Evolutionary conservation across 768 basidiomycete genomes (phyloP), one percentile per base, ranked within the genome.

Genomic region (Asterophora parasitica): DNA sequence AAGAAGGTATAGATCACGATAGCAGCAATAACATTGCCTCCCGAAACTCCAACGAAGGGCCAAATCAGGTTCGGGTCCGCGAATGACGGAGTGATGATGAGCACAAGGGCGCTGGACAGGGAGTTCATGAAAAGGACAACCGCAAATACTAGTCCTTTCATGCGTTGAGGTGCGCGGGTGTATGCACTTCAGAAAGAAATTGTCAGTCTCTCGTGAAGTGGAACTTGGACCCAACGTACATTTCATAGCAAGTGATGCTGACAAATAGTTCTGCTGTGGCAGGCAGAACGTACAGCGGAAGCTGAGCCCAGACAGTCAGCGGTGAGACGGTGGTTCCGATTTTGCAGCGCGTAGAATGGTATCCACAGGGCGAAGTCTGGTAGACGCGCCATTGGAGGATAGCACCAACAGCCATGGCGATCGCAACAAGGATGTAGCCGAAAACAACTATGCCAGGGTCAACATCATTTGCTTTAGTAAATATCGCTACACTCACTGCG

Each of bases 131-230:
- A 65, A 19, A 69, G 57, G 49, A 66, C 65, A 40, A 65, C 42
- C 16, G 65, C 61, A 59, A 70, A 71, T 26, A 74, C 64, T 36
- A 74, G 60, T 4, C 69, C 69, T 42, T 70, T 65, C 71, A 74
- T 75, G 44, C 65, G 62, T 44, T 66, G 67, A 16, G 73, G 73
- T 4, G 72, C 72, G 45, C 71, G 68, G 32, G 64, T 67, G 59
- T 66, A 73, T 15, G 69, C 70, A 47, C 54, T 55, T 16, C 26
- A 36, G 27, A n/a, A 45, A 28, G 12, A 1, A n/a, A 30, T 26
- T 27, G 13, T 17, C 9, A 27, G 26, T 28, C 30, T 15, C 7
- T 3, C 26, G 26, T 13, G 13, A 8, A 46, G 15, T 3, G 8
- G 37, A 33, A 41, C 7, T 15, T 15, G 26, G 16, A 23, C 23